These are phyloP conservation scores for Aspergillus sp. DNA, from an alignment of 2,329 filamentous ascomycete genomes.

Conservation along the genomic window DNA sequence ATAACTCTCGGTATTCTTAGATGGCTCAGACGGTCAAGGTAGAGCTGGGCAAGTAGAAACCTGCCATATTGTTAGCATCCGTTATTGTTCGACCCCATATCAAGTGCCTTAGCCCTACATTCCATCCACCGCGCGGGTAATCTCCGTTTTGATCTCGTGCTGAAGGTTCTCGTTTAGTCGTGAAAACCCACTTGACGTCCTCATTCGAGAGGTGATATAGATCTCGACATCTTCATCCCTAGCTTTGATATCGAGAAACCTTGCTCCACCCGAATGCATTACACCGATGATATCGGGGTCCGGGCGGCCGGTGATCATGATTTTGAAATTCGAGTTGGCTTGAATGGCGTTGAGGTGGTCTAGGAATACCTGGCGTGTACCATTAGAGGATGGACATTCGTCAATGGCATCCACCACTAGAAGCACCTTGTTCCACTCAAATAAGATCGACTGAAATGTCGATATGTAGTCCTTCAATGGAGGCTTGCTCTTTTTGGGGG, in stretches of 20 bases:
- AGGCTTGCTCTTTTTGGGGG: background rate
- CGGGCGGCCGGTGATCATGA: background rate
- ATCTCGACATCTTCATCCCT: background rate
- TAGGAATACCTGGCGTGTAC: background rate
- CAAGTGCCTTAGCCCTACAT: background rate
- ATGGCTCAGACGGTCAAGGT: background rate
- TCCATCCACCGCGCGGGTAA: background rate
- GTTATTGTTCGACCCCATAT: background rate
- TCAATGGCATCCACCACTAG: background rate
- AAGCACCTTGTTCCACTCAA: background rate
- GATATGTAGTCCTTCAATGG: background rate
- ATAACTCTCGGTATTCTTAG: background rate
- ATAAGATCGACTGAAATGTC: background rate
- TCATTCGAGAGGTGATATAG: background rate
- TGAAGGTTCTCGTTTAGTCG: background rate
- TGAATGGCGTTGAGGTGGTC: background rate
- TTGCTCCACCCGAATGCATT: background rate
- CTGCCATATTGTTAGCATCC: background rate
- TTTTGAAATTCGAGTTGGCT: background rate
- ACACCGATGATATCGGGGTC: background rate
- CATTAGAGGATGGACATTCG: background rate
- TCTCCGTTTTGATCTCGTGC: background rate
- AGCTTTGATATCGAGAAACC: background rate
- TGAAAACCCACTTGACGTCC: background rate
- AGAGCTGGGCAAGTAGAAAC: background rate